Conservation (phyloP, 306 rosid species). For the Alnus rubra region DNA sequence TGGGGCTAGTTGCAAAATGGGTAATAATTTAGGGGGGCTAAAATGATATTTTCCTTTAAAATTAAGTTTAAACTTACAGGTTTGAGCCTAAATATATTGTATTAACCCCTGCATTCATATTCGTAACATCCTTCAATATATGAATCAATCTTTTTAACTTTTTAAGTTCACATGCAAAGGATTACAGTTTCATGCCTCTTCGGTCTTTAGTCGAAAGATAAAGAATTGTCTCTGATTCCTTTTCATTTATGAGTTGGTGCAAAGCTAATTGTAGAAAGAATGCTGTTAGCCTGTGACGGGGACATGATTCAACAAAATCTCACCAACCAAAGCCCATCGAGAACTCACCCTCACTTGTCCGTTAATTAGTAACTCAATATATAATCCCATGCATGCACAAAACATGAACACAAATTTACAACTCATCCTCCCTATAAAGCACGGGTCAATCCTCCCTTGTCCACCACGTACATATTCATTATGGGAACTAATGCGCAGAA, state of each 20-base stretch:
- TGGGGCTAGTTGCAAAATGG: too few species aligned
- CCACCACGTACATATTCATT: not conserved
- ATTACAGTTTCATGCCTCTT: not conserved
- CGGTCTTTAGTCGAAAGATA: not conserved
- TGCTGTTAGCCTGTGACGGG: conserved; percentile 29
- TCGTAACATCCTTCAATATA: too few species aligned
- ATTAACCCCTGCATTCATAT: too few species aligned
- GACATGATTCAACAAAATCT: conserved; percentile 56
- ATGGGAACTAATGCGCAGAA: conserved; percentile 44
- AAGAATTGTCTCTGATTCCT: not conserved
- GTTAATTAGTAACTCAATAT: conserved; percentile 29
- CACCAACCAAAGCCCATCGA: conserved; percentile 45
- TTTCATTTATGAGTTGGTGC: not conserved
- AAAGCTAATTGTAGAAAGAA: conserved; percentile 19
- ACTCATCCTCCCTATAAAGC: conserved; percentile 27
- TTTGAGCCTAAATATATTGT: too few species aligned
- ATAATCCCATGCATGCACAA: conserved; percentile 35
- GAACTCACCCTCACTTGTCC: conserved; percentile 34
- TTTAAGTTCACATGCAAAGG: not conserved
- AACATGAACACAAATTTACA: conserved; percentile 29
- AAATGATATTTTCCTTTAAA: too few species aligned
- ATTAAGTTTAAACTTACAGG: too few species aligned
- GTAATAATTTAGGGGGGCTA: too few species aligned
- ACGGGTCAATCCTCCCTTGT: not conserved
- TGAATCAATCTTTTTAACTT: too few species aligned